These are phyloP conservation scores for Starmerella lactis-condensi DNA, from an alignment of 805 yeast genomes.

Conservation along the genomic window DNA sequence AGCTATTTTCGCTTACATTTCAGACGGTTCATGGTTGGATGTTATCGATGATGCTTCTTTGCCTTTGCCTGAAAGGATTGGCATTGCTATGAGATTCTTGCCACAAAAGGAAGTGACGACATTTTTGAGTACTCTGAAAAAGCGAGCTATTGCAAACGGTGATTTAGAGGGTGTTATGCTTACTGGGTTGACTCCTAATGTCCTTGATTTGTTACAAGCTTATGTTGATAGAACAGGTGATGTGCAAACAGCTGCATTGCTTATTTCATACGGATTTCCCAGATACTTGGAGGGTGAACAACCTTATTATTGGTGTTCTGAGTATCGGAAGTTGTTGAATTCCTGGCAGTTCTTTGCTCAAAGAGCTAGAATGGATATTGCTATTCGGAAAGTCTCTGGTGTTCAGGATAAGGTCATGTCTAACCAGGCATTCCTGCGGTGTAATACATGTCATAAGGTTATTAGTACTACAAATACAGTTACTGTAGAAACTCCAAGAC, in stretches of 20 bases:
- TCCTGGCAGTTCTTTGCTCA: constrained; percentile 64
- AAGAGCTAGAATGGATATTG: constrained; percentile 73
- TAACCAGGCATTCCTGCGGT: constrained; percentile 63
- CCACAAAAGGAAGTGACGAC: constrained; percentile 56
- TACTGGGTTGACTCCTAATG: constrained; percentile 80
- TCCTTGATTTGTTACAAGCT: constrained; percentile 62
- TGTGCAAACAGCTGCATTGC: constrained; percentile 75
- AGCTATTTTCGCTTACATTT: constrained; percentile 81
- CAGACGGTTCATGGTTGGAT: constrained; percentile 93
- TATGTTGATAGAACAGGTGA: constrained; percentile 80
- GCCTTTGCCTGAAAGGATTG: constrained; percentile 73
- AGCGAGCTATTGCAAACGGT: constrained; percentile 54
- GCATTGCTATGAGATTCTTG: constrained; percentile 73
- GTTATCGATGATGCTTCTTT: constrained; percentile 76
- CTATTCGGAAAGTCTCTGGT: constrained; percentile 14
- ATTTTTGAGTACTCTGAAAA: constrained; percentile 52
- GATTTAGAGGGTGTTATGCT: constrained; percentile 79
- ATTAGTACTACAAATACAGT: constrained; percentile 3
- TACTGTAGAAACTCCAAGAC: background rate
- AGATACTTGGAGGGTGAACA: constrained; percentile 57
- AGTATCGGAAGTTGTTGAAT: constrained; percentile 49
- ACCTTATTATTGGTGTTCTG: constrained; percentile 58
- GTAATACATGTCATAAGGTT: constrained; percentile 57
- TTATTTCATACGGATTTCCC: constrained; percentile 67
- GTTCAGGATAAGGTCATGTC: constrained; percentile 20